Base-by-base conservation (phyloP, 345 rosid genomes). In the Citrus unshiu region DNA sequence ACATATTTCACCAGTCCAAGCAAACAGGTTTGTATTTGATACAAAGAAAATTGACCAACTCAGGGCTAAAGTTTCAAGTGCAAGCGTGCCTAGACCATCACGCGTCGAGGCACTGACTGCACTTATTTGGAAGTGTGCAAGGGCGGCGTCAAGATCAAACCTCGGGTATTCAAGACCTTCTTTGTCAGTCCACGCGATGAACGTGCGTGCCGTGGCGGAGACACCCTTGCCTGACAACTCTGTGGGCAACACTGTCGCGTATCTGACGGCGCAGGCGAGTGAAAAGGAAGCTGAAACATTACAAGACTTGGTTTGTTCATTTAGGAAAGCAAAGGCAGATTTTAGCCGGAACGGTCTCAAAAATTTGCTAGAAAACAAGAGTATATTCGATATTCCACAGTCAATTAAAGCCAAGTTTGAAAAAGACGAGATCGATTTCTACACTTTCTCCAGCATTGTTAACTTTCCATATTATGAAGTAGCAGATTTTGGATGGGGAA, bases 401-500 rank as follows among this genome's bases (percentile, higher is more conserved):
- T 78, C 64, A 81, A 80, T 8, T 40, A 77, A 68, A 62, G 22
- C 5, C 57, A 51, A 51, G 22, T 51, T 74, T n/a, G 79, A 64
- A 16, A 78, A 79, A 54, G 79, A 80, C 7, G 82, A 64, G 2
- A 62, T 49, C 34, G 80, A 81, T 61, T 79, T 86, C 63, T 84
- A 82, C 59, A 79, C 74, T 21, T 59, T 65, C 22, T 35, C 83
- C 19, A 51, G 57, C 21, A 51, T 16, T 51, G 57, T 51, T 65
- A 70, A 77, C 3, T 82, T 78, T 14, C 82, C 80, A 62, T 25
- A 80, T 0, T 84, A 84, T 5, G 83, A 84, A 51, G 22, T 51
- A 6, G 68, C 76, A 1, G 84, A 86, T 82, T 84, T 86, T 66
- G 87, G 87, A 49, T 84, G 81, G 84, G 86, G 87, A 3, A 84